These are phyloP conservation scores for Lycium ferocissimum DNA, from an alignment of 257 asterid genomes.

Conservation along the genomic window DNA sequence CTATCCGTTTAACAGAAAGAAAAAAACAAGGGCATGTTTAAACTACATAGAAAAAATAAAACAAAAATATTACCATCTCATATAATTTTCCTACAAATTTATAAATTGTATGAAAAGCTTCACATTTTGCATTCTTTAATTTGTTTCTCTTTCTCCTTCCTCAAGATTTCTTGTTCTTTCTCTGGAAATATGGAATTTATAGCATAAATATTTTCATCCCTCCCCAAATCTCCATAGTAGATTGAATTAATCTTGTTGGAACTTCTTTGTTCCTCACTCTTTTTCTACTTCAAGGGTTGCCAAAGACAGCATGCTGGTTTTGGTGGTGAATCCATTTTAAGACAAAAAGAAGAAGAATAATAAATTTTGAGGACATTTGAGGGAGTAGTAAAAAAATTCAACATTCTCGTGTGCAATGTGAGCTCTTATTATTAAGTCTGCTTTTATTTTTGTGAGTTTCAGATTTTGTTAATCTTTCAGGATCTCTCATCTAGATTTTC, in stretches of 20 bases:
- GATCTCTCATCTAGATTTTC: background rate
- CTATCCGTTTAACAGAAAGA: background rate
- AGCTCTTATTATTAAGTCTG: background rate
- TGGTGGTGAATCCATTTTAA: slow-evolving; percentile 24
- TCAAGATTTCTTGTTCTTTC: slow-evolving; percentile 2
- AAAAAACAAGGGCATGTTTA: background rate
- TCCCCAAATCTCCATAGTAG: slow-evolving; percentile 36
- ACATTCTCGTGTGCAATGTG: background rate
- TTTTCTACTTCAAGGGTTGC: slow-evolving; percentile 9
- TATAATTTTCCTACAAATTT: no score
- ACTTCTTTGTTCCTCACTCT: background rate
- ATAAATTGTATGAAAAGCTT: background rate
- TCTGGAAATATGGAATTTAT: slow-evolving; percentile 1
- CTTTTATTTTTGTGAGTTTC: background rate
- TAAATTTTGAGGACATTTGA: background rate
- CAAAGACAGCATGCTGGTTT: slow-evolving; percentile 24
- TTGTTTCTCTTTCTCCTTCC: background rate
- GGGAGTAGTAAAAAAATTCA: no score
- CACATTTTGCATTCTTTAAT: background rate
- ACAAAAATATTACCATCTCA: background rate
- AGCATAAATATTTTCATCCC: slow-evolving; percentile 5
- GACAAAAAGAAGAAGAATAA: background rate
- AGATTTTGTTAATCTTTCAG: no score
- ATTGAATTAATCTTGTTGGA: background rate
- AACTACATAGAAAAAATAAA: background rate